These are phyloP conservation scores for Gnetum montanum DNA, from an alignment of 75 land plant species.

Conservation along the genomic window DNA sequence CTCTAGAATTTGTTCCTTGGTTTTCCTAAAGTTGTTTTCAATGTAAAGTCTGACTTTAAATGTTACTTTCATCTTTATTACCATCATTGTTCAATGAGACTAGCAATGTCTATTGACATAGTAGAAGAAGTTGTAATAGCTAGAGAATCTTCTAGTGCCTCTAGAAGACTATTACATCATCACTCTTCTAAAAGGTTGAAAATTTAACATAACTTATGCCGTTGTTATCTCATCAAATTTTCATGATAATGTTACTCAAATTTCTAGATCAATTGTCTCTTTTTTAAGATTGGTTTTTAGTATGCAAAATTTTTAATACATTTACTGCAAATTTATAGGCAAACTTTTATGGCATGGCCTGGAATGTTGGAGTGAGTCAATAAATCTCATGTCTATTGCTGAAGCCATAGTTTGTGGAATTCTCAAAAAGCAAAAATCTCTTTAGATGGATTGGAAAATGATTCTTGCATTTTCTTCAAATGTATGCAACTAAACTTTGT, in stretches of 20 bases:
- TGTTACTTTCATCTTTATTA: not conserved
- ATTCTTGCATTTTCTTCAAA: too few relatives aligned
- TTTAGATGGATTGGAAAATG: too few relatives aligned
- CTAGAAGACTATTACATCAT: conserved; percentile 93
- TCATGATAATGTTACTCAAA: not conserved
- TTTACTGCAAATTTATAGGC: too few relatives aligned
- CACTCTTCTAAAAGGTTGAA: conserved; percentile 81
- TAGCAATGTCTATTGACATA: conserved; percentile 42
- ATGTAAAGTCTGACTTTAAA: too few relatives aligned
- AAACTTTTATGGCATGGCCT: conserved; percentile 80
- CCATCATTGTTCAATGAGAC: conserved; percentile 26
- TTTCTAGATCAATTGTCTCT: too few relatives aligned
- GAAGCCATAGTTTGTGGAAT: conserved; percentile 27
- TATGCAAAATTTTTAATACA: not conserved
- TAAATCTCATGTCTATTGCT: conserved; percentile 58
- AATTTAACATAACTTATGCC: too few relatives aligned
- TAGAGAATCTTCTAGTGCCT: conserved; percentile 86
- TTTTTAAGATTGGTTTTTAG: not conserved
- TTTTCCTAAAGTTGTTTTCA: too few relatives aligned
- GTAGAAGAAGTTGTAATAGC: conserved; percentile 85
- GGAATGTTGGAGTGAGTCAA: conserved; percentile 79
- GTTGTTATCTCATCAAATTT: too few relatives aligned
- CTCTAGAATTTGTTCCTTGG: too few relatives aligned
- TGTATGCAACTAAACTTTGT: too few relatives aligned
- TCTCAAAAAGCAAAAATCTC: not conserved